A percentile compares a stretch with the other conserved stretches of the same genome.
These are phyloP conservation scores for Myochromella boudieri DNA, from an alignment of 768 basidiomycete genomes.

Conservation along the genomic window DNA sequence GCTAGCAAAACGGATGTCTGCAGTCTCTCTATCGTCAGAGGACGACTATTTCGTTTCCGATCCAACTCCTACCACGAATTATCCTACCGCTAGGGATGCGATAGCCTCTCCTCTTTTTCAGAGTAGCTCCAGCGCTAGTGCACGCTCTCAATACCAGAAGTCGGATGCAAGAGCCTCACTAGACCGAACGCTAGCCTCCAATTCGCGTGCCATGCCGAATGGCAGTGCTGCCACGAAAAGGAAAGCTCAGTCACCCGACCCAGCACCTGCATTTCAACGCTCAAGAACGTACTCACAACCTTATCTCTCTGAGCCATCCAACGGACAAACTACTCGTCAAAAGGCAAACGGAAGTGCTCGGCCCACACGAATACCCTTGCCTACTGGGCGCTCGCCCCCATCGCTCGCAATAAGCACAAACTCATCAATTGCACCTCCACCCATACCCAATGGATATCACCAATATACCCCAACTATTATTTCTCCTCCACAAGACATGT, in stretches of 20 bases:
- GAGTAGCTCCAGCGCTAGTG: slow-evolving; percentile 19
- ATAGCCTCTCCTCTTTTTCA: slow-evolving; percentile 20
- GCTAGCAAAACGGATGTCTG: slow-evolving; percentile 76
- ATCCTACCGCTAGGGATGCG: slow-evolving; percentile 3
- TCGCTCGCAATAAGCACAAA: slow-evolving; percentile 25
- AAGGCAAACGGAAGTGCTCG: slow-evolving; percentile 25
- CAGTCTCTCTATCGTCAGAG: slow-evolving; percentile 60
- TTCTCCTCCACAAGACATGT: slow-evolving; percentile 5
- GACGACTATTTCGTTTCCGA: slow-evolving; percentile 36
- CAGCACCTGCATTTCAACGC: slow-evolving; percentile 39
- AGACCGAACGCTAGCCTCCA: slow-evolving; percentile 20
- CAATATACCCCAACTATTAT: slow-evolving; percentile 18
- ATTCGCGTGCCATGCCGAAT: slow-evolving; percentile 27
- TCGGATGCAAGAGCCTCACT: slow-evolving; percentile 12
- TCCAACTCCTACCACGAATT: slow-evolving; percentile 3
- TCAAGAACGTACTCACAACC: slow-evolving; percentile 69
- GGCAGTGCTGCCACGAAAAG: slow-evolving; percentile 26
- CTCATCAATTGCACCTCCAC: slow-evolving; percentile 15
- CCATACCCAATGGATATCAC: slow-evolving; percentile 18
- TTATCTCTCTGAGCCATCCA: slow-evolving; percentile 39
- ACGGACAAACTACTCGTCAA: slow-evolving; percentile 27
- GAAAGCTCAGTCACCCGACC: slow-evolving; percentile 18
- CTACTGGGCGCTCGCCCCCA: slow-evolving; percentile 26
- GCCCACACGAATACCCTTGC: slow-evolving; percentile 55
- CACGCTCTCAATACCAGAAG: slow-evolving; percentile 13